These are phyloP conservation scores for Colletotrichum cereale DNA, from an alignment of 2,329 filamentous ascomycete species.

Conservation along the genomic window DNA sequence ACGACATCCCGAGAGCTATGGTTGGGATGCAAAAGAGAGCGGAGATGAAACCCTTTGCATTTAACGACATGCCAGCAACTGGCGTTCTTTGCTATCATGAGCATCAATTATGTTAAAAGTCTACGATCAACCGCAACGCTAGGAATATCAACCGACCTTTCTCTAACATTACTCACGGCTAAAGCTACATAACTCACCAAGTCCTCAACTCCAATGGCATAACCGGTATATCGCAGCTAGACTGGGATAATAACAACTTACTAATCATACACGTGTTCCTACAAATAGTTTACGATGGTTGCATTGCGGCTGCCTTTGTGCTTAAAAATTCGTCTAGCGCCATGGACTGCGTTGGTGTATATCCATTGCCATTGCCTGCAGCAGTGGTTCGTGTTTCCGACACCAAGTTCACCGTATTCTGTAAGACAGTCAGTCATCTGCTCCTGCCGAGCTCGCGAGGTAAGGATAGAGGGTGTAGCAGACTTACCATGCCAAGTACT, in stretches of 20 bases:
- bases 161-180: background rate
- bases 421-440: background rate
- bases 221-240: background rate
- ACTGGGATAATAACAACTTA: background rate
- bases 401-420: slow-evolving; percentile 35
- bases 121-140: no score
- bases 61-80: no score
- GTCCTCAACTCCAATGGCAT: background rate
- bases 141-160: no score
- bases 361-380: slow-evolving; percentile 24
- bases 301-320: slow-evolving; percentile 33
- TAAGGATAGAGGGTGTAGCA: background rate
- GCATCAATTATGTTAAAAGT: no score
- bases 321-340: slow-evolving; percentile 35
- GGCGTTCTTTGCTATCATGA: background rate
- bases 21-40: background rate
- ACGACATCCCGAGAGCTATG: background rate
- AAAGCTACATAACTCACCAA: background rate
- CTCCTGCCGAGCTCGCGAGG: background rate
- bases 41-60: background rate
- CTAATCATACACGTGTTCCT: background rate
- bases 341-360: slow-evolving; percentile 8
- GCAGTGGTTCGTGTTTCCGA: slow-evolving; percentile 11
- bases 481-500: slow-evolving; percentile 68
- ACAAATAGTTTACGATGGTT: background rate